Conservation (phyloP, 768 basidiomycete genomes). For the Xerocomellus chrysenteron region DNA sequence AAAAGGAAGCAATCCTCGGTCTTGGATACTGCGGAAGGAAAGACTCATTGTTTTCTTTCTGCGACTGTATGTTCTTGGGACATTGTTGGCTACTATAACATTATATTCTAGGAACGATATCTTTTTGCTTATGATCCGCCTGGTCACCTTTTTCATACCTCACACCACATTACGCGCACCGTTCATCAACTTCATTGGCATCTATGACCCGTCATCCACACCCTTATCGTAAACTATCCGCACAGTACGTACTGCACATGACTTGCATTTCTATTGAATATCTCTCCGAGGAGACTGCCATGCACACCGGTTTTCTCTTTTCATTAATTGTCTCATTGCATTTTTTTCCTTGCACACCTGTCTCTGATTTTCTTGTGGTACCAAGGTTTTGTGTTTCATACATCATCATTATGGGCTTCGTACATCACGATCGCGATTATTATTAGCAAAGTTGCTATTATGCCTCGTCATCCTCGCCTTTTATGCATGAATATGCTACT, state of each 20-base stretch:
- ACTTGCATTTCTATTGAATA: constrained; percentile 28
- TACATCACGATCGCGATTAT: constrained; percentile 22
- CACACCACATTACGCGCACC: constrained; percentile 7
- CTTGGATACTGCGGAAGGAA: constrained; percentile 23
- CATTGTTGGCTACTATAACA: constrained; percentile 35
- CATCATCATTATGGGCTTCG: background rate
- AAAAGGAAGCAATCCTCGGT: constrained; percentile 6
- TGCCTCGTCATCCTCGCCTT: constrained; percentile 17
- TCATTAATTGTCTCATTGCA: background rate
- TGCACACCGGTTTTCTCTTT: background rate
- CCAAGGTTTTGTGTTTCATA: constrained; percentile 13
- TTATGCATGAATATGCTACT: constrained; percentile 19
- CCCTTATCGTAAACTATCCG: constrained; percentile 23
- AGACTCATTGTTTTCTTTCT: constrained; percentile 9
- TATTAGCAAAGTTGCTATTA: constrained; percentile 20
- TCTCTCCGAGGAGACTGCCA: constrained; percentile 8
- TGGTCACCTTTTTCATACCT: constrained; percentile 13
- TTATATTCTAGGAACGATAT: constrained; percentile 35
- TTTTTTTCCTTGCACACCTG: background rate
- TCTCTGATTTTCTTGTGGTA: constrained; percentile 16
- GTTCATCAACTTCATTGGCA: constrained; percentile 15
- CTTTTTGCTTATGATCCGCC: constrained; percentile 27
- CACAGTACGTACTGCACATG: constrained; percentile 33
- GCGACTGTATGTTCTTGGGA: constrained; percentile 36
- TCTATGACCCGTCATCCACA: constrained; percentile 26